These are phyloP conservation scores for Emmonsiellopsis sp. DNA, from an alignment of 2,329 filamentous ascomycete genomes.

Conservation along the genomic window DNA sequence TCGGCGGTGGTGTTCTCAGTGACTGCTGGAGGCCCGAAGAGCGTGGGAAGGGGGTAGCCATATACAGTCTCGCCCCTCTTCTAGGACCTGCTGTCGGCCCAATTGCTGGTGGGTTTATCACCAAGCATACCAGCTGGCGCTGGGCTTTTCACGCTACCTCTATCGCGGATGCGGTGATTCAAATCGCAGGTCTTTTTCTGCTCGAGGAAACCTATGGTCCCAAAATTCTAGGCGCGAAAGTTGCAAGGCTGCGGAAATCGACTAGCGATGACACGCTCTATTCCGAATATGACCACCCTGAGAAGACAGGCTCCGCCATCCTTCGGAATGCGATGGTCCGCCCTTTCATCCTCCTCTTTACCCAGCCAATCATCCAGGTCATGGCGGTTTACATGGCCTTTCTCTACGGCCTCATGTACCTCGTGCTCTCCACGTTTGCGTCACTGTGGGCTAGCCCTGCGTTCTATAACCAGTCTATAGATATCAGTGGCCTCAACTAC, in stretches of 20 bases:
- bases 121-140: slow-evolving; percentile 55
- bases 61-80: slow-evolving; percentile 54
- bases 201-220: slow-evolving; percentile 58
- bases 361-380: slow-evolving; percentile 51
- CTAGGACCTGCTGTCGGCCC: slow-evolving; percentile 58
- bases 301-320: slow-evolving; percentile 20
- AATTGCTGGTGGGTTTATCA: slow-evolving; percentile 55
- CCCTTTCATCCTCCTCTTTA: slow-evolving; percentile 46
- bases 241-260: slow-evolving; percentile 33
- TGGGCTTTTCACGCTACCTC: slow-evolving; percentile 63
- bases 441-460: slow-evolving; percentile 39
- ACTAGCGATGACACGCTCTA: slow-evolving; percentile 18
- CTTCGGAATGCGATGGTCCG: slow-evolving; percentile 38
- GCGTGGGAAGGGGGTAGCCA: slow-evolving; percentile 51
- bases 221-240: slow-evolving; percentile 51
- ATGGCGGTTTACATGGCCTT: slow-evolving; percentile 47
- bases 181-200: slow-evolving; percentile 51
- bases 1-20: slow-evolving; percentile 41
- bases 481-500: slow-evolving; percentile 54
- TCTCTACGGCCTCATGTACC: slow-evolving; percentile 54
- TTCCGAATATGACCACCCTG: slow-evolving; percentile 17
- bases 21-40: slow-evolving; percentile 53
- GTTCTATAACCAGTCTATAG: slow-evolving; percentile 46
- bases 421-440: slow-evolving; percentile 52
- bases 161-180: slow-evolving; percentile 52